Evolutionary conservation across 2,329 filamentous ascomycete genomes (phyloP).

Genomic region (Arthrobotrys sphaeroides): DNA sequence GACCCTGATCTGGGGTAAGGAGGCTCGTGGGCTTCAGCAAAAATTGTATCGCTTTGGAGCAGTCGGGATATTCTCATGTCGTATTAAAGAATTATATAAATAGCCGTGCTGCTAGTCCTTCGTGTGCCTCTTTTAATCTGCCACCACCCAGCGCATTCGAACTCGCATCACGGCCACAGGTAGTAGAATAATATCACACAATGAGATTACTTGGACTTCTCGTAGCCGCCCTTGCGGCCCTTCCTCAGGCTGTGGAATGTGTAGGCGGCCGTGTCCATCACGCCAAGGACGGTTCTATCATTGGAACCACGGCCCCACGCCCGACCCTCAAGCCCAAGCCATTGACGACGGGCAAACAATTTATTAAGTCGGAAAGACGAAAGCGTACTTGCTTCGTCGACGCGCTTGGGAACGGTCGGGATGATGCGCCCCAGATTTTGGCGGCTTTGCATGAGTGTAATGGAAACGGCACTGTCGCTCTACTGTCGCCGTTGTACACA

Average conservation of each 20-base stretch:
- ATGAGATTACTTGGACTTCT: slow-evolving; percentile 39
- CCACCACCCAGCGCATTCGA: slow-evolving; percentile 16
- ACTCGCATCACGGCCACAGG: slow-evolving; percentile 1
- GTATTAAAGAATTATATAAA: slow-evolving; percentile 23
- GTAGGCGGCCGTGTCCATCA: slow-evolving; percentile 36
- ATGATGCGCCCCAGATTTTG: slow-evolving; percentile 67
- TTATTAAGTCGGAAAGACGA: slow-evolving; percentile 41
- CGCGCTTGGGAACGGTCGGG: slow-evolving; percentile 56
- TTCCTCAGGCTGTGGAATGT: slow-evolving; percentile 38
- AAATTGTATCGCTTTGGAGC: slow-evolving; percentile 34
- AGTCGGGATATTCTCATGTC: not conserved
- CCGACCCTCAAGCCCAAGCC: slow-evolving; percentile 38
- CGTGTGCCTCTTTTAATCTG: not conserved
- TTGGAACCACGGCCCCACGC: slow-evolving; percentile 35
- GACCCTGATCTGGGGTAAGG: slow-evolving; percentile 8
- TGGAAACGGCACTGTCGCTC: slow-evolving; percentile 70
- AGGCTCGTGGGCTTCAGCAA: not conserved
- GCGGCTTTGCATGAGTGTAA: slow-evolving; percentile 70
- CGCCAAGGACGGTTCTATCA: slow-evolving; percentile 41
- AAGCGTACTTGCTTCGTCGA: slow-evolving; percentile 47
- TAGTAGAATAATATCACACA: slow-evolving; percentile 8
- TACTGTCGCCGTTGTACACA: slow-evolving; percentile 69
- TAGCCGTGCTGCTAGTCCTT: not conserved
- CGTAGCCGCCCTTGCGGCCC: slow-evolving; percentile 31
- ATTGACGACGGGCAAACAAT: slow-evolving; percentile 46